phyloP scores from a whole-genome alignment of 768 basidiomycete species.

The Boletus tomentosulus region DNA sequence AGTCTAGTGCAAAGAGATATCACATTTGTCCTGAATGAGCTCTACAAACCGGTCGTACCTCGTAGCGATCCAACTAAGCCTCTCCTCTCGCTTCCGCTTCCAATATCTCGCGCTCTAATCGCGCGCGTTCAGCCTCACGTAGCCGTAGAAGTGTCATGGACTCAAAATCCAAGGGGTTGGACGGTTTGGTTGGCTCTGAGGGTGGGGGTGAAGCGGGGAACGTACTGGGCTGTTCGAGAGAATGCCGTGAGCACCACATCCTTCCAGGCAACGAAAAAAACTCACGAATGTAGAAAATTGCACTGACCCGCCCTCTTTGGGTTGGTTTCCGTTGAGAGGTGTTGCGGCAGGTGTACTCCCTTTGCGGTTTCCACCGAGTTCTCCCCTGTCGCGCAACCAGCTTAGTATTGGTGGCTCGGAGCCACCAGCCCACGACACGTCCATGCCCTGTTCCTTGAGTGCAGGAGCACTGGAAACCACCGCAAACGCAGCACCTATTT shows the following conservation, averaged over 20 bases:
- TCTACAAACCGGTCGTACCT: slow-evolving; percentile 14
- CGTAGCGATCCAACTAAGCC: slow-evolving; percentile 1
- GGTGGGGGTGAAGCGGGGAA: slow-evolving; percentile 14
- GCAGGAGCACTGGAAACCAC: slow-evolving; percentile 60
- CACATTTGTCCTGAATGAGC: neutral
- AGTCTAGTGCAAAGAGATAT: too few species aligned
- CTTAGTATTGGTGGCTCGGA: slow-evolving; percentile 64
- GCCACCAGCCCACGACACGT: slow-evolving; percentile 70
- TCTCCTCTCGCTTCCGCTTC: slow-evolving; percentile 54
- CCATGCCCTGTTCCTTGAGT: slow-evolving; percentile 56
- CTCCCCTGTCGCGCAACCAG: slow-evolving; percentile 72
- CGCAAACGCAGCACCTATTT: slow-evolving; percentile 72
- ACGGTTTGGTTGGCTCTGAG: slow-evolving; percentile 18
- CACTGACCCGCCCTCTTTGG: slow-evolving; percentile 6
- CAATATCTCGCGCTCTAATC: slow-evolving; percentile 71
- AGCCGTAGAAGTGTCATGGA: slow-evolving; percentile 75
- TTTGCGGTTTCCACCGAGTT: slow-evolving; percentile 37
- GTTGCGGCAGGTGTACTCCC: slow-evolving; percentile 12
- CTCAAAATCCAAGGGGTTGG: slow-evolving; percentile 66
- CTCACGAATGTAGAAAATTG: slow-evolving; percentile 45
- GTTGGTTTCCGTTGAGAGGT: slow-evolving; percentile 16
- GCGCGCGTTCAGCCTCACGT: slow-evolving; percentile 74
- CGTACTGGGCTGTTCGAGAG: slow-evolving; percentile 15
- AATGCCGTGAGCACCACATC: slow-evolving; percentile 4
- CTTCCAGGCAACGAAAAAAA: neutral